These are phyloP conservation scores for Paraleonurus japonicus DNA, from an alignment of 257 asterid genomes.

Conservation along the genomic window DNA sequence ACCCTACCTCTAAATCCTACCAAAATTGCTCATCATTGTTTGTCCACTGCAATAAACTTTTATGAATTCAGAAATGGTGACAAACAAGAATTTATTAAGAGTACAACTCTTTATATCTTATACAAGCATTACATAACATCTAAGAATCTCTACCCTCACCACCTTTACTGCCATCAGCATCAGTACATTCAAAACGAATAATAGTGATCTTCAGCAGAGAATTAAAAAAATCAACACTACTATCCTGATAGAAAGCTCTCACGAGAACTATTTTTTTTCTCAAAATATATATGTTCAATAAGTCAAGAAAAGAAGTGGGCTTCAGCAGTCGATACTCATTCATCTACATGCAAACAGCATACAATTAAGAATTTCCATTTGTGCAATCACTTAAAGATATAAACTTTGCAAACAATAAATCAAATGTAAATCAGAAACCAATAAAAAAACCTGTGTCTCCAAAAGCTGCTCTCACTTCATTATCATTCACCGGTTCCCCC, in stretches of 20 bases:
- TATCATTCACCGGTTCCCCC: no score
- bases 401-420: no score
- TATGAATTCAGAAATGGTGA: background rate
- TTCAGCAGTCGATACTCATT: background rate
- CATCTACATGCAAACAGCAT: no score
- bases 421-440: no score
- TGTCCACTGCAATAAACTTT: conserved; percentile 11
- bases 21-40: conserved; percentile 29
- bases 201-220: background rate
- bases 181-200: conserved; percentile 14
- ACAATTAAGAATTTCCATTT: no score
- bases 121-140: conserved; percentile 18
- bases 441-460: no score
- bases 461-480: no score
- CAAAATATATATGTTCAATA: background rate
- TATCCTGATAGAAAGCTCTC: background rate
- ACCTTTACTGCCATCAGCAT: conserved; percentile 19
- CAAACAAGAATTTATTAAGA: conserved; percentile 1
- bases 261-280: conserved; percentile 18
- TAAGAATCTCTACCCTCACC: conserved; percentile 21
- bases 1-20: conserved; percentile 6
- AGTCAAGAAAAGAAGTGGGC: background rate
- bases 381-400: no score
- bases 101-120: conserved; percentile 10
- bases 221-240: background rate